Conservation (phyloP, 2,329 filamentous ascomycete genomes). For the Claviceps maximensis region DNA sequence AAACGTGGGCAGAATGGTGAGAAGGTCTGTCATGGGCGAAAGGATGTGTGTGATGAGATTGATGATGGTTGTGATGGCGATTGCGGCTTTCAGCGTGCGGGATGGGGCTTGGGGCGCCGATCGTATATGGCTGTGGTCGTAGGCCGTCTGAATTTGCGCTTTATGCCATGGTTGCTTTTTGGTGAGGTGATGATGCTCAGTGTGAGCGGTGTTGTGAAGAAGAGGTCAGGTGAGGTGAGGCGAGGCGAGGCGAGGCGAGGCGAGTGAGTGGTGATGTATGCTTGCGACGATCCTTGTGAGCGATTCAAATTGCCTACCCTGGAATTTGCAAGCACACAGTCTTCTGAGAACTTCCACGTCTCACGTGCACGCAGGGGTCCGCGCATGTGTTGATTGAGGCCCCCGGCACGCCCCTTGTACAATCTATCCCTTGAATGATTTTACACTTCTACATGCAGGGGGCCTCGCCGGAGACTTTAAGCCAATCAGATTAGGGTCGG, state of each 20-base stretch:
- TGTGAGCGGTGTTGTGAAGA: not conserved
- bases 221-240: not conserved
- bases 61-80: not conserved
- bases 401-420: no score
- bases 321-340: not conserved
- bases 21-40: slow-evolving; percentile 67
- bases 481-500: no score
- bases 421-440: no score
- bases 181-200: not conserved
- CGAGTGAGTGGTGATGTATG: no score
- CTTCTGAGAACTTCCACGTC: no score
- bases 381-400: no score
- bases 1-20: slow-evolving; percentile 70
- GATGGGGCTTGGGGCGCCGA: no score
- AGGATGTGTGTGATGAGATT: not conserved
- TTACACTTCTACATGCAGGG: no score
- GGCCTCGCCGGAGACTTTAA: no score
- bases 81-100: not conserved
- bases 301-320: not conserved
- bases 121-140: not conserved
- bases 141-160: not conserved
- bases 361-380: no score
- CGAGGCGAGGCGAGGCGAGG: not conserved
- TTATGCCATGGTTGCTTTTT: not conserved
- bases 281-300: no score